These are phyloP conservation scores for Pichia sp. DNA, from an alignment of 1,139 yeast species.

Conservation along the genomic window DNA sequence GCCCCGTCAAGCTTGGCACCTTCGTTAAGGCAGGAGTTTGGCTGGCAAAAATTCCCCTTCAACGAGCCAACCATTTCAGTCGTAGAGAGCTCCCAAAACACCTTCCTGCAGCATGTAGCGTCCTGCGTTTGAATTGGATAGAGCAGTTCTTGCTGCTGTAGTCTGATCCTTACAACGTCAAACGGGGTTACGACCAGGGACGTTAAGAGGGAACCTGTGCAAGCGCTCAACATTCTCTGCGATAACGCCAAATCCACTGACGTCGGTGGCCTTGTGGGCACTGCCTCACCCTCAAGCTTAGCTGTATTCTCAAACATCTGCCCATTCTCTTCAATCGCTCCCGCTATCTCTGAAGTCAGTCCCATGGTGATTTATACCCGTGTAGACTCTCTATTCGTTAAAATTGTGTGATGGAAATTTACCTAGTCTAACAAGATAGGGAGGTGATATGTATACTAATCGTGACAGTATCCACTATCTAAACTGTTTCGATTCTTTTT, in stretches of 20 bases:
- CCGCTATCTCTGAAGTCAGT: constrained; percentile 39
- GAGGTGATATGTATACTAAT: background rate
- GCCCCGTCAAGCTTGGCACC: constrained; percentile 42
- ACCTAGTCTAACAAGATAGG: background rate
- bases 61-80: constrained; percentile 15
- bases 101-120: constrained; percentile 32
- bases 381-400: background rate
- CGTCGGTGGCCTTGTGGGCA: background rate
- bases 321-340: constrained; percentile 35
- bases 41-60: constrained; percentile 26
- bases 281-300: background rate
- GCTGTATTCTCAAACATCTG: constrained; percentile 16
- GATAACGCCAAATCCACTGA: constrained; percentile 39
- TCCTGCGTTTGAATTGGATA: constrained; percentile 36
- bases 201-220: constrained; percentile 85
- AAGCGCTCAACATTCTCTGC: constrained; percentile 84
- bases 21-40: constrained; percentile 29
- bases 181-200: constrained; percentile 87
- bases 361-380: constrained; percentile 28
- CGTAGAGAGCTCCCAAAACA: constrained; percentile 36
- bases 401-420: no score
- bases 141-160: constrained; percentile 80
- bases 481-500: background rate
- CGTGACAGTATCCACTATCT: background rate
- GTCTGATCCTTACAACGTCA: constrained; percentile 85